Base-by-base conservation (phyloP, 2,329 filamentous ascomycete species). In the Aspergillus calidoustus region DNA sequence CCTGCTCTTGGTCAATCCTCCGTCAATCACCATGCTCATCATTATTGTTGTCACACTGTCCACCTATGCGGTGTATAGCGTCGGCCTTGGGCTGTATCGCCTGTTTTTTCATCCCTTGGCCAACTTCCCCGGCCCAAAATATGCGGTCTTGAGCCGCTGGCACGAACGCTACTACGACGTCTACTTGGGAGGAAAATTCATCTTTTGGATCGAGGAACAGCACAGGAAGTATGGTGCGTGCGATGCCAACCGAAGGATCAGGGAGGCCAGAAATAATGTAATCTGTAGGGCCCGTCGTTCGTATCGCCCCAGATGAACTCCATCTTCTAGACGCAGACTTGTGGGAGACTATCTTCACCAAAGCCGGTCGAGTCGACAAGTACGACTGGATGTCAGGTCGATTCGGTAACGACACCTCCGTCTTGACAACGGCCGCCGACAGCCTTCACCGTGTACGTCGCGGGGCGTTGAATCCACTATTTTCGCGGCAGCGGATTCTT, bases 401-500 rank as follows among this genome's bases (percentile, higher is more conserved):
- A 1, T 66, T 66, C 47, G 59, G 59, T 28, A 66, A 65, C 34
- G 52, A 62, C 11, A 62, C 54, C 5, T 64, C 58, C 3, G 54
- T 60, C 9, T 62, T 69, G 19, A 53, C 70, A 6, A 80, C 78
- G 0, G 66, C 74, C 22, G 67, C 73, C 13, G 75, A 79, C 59
- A 71, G 78, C 38, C 63, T 74, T 13, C 80, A 82, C 61, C 76
- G 77, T 4, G 69, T 72, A n/a, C 73, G 80, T 9, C 76, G 80
- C 25, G 72, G 65, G 5, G 74, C 76, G 1, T 61, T 82, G 41
- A 80, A 76, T 50, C 75, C 75, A 0, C 82, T 80, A 71, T 82
- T 82, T 66, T 79, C 79, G 2, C 74, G 72, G 34, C 71, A 72
- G 7, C 72, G 73, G 15, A 74, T 81, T 19, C 61, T 66, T 5